Base-by-base conservation (phyloP, 2,329 filamentous ascomycete genomes). In the Fusarium ambrosium region DNA sequence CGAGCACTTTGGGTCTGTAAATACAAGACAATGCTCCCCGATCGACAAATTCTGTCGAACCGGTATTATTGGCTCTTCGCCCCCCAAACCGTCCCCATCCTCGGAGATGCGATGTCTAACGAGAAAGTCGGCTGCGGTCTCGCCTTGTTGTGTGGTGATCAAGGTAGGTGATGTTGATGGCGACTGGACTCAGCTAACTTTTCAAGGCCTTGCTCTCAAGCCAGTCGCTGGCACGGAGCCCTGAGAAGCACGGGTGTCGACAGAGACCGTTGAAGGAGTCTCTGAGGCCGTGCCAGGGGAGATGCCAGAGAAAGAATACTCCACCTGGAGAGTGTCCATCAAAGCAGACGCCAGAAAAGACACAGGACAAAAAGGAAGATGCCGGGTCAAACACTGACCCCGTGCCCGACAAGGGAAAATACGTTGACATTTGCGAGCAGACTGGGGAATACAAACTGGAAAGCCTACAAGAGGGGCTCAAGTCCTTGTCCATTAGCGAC, bases 101-200 rank as follows among this genome's bases (percentile, higher is more conserved):
- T 66, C 43, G 20, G 59, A 41, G 16, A 62, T 62, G 51, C 58
- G 37, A 13, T 32, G 56, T 45, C 41, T 63, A 32, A 24, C 55
- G 16, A 45, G 45, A n/a, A 72, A 29, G 65, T 41, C 48, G 24
- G 45, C 60, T 37, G 20, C 32, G n/a, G 39, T 53, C n/a, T 39
- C 53, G 37, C 72, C 43, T 34, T 75, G 69, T 11, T 34, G 56
- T 48, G 62, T 34, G 18, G 37, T 53, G 27, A 41, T 45, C 39
- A 65, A 72, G 58, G 72, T 74, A 72, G 37, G 29, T 18, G 39
- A n/a, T 6, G 20, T n/a, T 27, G 18, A 60, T 43, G 18, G 2
- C 11, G 27, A 22, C 9, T 6, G 29, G 16, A 58, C 10, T 22
- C 29, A 36, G 22, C 56, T 74, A 18, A 74, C 27, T 18, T 8